Conservation (phyloP, 768 basidiomycete genomes). For the Podaxis pistillaris region DNA sequence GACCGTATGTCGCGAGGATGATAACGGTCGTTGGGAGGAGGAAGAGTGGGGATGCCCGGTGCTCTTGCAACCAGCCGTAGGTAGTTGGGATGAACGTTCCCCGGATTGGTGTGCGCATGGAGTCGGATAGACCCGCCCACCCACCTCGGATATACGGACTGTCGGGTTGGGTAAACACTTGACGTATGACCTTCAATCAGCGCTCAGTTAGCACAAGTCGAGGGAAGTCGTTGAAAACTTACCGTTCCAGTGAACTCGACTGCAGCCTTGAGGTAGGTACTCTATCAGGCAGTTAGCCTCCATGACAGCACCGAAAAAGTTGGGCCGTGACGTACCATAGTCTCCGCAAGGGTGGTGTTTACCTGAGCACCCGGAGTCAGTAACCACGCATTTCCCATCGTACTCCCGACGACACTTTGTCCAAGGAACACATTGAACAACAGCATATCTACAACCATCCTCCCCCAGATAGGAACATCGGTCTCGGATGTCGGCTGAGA, state of each 20-base stretch:
- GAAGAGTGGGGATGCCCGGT: neutral
- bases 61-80: neutral
- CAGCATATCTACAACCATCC: neutral
- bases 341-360: neutral
- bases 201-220: neutral
- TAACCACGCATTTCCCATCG: slow-evolving; percentile 2
- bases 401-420: neutral
- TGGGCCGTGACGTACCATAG: neutral
- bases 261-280: neutral
- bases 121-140: neutral
- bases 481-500: neutral
- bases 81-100: neutral
- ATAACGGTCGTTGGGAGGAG: neutral
- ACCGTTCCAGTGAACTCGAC: neutral
- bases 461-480: neutral
- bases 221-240: neutral
- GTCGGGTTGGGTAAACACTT: neutral
- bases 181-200: neutral
- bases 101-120: neutral
- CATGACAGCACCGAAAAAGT: neutral
- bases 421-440: neutral
- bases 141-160: neutral
- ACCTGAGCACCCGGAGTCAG: neutral
- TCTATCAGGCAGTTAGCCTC: neutral
- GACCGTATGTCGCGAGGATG: slow-evolving; percentile 1